These are phyloP conservation scores for Salvia splendens DNA, from an alignment of 257 asterid species.

Conservation along the genomic window DNA sequence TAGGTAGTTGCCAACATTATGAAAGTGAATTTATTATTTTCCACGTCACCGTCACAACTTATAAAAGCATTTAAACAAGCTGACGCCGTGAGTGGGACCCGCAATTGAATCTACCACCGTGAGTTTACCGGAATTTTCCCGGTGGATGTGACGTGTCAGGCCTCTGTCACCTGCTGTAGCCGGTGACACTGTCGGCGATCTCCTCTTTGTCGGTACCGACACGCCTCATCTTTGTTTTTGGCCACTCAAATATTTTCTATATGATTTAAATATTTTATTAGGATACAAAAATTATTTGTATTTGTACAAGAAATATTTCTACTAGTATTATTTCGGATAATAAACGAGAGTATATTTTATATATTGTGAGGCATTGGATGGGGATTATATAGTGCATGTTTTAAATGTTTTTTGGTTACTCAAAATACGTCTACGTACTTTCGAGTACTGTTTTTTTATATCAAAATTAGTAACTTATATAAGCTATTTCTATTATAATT, in stretches of 20 bases:
- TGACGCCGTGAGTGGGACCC: conserved; percentile 31
- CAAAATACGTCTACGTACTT: too few relatives aligned
- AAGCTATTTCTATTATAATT: too few relatives aligned
- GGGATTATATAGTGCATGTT: background rate
- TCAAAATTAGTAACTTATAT: too few relatives aligned
- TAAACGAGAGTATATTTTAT: too few relatives aligned
- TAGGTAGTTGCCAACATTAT: conserved; percentile 22
- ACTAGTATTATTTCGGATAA: background rate
- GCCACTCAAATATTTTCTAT: conserved; percentile 8
- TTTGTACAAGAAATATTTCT: background rate
- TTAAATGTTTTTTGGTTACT: too few relatives aligned
- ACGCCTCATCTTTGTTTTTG: conserved; percentile 23
- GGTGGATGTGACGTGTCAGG: conserved; percentile 33
- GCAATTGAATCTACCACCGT: background rate
- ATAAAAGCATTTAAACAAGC: conserved; percentile 15
- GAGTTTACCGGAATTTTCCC: conserved; percentile 40
- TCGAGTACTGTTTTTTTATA: too few relatives aligned
- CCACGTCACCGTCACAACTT: conserved; percentile 28
- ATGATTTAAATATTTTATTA: too few relatives aligned
- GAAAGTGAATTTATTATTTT: conserved; percentile 21
- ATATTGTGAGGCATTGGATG: background rate
- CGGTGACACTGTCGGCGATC: conserved; percentile 54
- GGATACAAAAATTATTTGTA: background rate
- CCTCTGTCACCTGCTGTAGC: conserved; percentile 39
- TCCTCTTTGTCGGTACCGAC: conserved; percentile 67